Evolutionary conservation across 352 stramenopile genomes (phyloP), one percentile per base, ranked within the genome.

Genomic region (Elongisporangium senticosum): DNA sequence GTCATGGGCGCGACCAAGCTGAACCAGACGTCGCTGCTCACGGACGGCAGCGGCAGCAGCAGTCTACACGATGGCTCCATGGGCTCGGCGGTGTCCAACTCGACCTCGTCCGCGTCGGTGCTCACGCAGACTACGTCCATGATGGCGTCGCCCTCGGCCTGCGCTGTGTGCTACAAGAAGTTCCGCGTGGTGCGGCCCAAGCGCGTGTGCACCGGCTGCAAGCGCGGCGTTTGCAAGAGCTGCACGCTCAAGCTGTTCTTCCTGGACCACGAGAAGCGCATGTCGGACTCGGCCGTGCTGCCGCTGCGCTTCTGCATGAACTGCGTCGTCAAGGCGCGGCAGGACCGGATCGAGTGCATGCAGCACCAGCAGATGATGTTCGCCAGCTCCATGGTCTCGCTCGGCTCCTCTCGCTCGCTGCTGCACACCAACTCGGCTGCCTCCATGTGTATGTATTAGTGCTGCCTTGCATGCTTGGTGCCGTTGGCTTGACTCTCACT

Each of bases 151-250:
- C 28, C 28, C 13, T 50, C 37, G 1, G 47, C 49, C 7, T 75
- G 68, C 61, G 59, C 49, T 24, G 64, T 75, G 49, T 75, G 68
- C 54, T 49, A 57, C 47, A 71, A 71, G 52, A 68, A 65, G 49
- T 67, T 70, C 37, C 52, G 65, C 47, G 20, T 75, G 54, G 56
- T 75, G 51, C 62, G 58, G 33, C 61, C 54, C 14, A 49, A 47
- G 43, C 59, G 59, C 54, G 40, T 59, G 21, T 50, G 26, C 40
- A 57, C 54, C n/a, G 53, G 59, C 17, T 69, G 63, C 51, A 60
- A 59, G 11, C 63, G 47, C n/a, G 37, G 58, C 53, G 53, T 58
- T 17, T 69, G 63, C 40, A 62, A 62, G 23, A 58, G 39, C 37
- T 69, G 63, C 63, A 69, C 59, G 48, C 37, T 69, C 4, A 39